These are phyloP conservation scores for Neofusicoccum umdonicola DNA, from an alignment of 2,329 filamentous ascomycete genomes.

Conservation along the genomic window DNA sequence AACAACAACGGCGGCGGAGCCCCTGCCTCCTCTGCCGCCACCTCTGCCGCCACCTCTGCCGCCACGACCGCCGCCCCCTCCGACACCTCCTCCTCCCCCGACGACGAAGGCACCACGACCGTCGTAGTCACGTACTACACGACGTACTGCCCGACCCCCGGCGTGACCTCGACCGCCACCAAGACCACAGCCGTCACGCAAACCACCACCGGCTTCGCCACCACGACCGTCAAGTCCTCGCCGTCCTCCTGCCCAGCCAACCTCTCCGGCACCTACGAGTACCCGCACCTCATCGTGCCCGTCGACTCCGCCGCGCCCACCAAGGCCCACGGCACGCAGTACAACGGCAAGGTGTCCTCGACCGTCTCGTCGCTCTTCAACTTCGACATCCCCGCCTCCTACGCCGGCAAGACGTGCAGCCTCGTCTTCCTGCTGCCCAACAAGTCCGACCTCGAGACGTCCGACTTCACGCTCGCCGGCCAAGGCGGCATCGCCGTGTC, in stretches of 20 bases:
- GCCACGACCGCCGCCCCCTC: background rate
- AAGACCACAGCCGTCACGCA: background rate
- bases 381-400: slow-evolving; percentile 43
- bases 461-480: slow-evolving; percentile 44
- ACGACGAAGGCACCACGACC: background rate
- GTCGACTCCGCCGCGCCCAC: slow-evolving; percentile 25
- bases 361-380: slow-evolving; percentile 43
- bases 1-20: background rate
- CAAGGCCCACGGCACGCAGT: slow-evolving; percentile 25
- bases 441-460: slow-evolving; percentile 56
- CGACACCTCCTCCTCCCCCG: background rate
- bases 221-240: slow-evolving; percentile 3
- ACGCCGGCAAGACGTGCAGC: slow-evolving; percentile 48
- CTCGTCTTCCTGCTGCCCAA: slow-evolving; percentile 65
- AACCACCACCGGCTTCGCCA: background rate
- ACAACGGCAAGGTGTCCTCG: slow-evolving; percentile 30
- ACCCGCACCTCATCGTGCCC: slow-evolving; percentile 34
- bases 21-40: background rate
- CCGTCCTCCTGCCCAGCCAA: slow-evolving; percentile 21
- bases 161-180: background rate
- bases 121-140: background rate
- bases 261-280: slow-evolving; percentile 32
- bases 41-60: background rate
- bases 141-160: slow-evolving; percentile 1
- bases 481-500: slow-evolving; percentile 55